These are phyloP conservation scores for Hypoxylon trugodes DNA, from an alignment of 495 filamentous ascomycete genomes.

Conservation along the genomic window DNA sequence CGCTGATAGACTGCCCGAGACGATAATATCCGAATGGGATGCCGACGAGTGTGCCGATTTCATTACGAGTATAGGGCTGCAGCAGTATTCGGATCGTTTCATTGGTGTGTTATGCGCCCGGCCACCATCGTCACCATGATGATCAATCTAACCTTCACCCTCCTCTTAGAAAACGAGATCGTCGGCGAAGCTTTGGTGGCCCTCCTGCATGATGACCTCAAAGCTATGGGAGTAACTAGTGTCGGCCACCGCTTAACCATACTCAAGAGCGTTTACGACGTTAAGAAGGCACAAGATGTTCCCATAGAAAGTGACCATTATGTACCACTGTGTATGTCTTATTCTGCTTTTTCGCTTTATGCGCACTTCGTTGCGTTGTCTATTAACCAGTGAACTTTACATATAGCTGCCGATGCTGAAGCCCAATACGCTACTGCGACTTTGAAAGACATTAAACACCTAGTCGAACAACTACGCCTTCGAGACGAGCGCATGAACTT, in stretches of 20 bases:
- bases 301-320: constrained; percentile 93
- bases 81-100: constrained; percentile 84
- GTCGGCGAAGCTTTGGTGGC: constrained; percentile 90
- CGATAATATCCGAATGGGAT: constrained; percentile 88
- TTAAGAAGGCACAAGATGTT: constrained; percentile 90
- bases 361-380: constrained; percentile 19
- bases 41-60: constrained; percentile 89
- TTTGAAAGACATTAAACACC: constrained; percentile 86
- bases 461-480: constrained; percentile 84
- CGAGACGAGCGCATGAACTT: constrained; percentile 86
- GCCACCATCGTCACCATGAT: constrained; percentile 25
- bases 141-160: constrained; percentile 42
- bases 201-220: constrained; percentile 89
- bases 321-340: constrained; percentile 83
- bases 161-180: constrained; percentile 82
- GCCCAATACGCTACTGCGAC: constrained; percentile 85
- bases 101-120: constrained; percentile 65
- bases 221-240: constrained; percentile 90
- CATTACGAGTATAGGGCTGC: constrained; percentile 77
- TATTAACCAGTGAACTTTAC: constrained; percentile 32
- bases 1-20: constrained; percentile 73
- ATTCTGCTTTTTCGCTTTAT: background rate
- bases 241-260: constrained; percentile 95
- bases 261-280: constrained; percentile 92
- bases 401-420: constrained; percentile 84